phyloP scores from a whole-genome alignment of 148 eudicot genomes.

The Persicaria maculosa region DNA sequence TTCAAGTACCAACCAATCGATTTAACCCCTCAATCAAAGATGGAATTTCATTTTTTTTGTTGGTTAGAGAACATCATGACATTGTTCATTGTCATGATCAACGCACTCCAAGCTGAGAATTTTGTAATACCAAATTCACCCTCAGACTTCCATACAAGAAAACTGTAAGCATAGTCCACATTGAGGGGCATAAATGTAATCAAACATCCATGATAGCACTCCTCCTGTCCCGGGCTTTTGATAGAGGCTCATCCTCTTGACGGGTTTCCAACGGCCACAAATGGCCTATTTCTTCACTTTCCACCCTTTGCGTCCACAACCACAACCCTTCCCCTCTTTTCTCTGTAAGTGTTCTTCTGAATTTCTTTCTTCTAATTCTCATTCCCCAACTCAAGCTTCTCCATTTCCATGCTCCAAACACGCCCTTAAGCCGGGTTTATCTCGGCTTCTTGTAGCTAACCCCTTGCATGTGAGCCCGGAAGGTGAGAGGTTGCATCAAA shows the following conservation, averaged over 20 bases:
- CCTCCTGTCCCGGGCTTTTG: constrained; percentile 14
- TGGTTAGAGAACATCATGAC: too few relatives aligned
- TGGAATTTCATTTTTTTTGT: too few relatives aligned
- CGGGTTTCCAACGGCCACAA: constrained; percentile 44
- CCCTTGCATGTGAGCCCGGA: constrained; percentile 17
- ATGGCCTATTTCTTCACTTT: constrained; percentile 53
- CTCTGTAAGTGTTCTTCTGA: constrained; percentile 43
- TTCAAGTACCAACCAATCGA: too few relatives aligned
- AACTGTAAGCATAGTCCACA: background rate
- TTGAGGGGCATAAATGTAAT: constrained; percentile 9
- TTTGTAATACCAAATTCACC: background rate
- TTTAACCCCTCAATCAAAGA: too few relatives aligned
- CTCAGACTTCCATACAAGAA: background rate
- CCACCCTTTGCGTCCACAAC: constrained; percentile 33
- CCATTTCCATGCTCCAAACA: constrained; percentile 30
- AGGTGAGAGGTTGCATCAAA: constrained; percentile 16
- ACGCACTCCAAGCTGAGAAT: background rate
- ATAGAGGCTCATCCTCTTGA: constrained; percentile 16
- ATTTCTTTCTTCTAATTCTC: constrained; percentile 29
- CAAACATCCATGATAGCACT: background rate
- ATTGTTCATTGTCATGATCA: too few relatives aligned
- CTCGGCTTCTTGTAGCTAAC: constrained; percentile 24
- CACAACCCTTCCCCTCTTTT: constrained; percentile 29
- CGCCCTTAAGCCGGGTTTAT: constrained; percentile 19
- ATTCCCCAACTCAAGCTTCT: constrained; percentile 19